Conservation (phyloP, 306 rosid species). For the Purshia tridentata region DNA sequence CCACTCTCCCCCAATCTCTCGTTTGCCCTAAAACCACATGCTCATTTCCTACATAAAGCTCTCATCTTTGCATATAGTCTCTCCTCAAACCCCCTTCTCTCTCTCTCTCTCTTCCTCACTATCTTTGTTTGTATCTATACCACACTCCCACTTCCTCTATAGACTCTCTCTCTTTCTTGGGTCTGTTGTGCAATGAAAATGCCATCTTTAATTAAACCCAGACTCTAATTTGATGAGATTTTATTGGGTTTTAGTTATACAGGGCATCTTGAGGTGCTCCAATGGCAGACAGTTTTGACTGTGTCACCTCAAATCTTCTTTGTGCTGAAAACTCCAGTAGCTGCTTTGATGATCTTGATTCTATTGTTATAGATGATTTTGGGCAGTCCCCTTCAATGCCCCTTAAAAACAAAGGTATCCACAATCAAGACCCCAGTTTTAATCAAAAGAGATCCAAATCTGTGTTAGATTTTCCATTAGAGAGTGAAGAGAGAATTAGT, state of each 20-base stretch:
- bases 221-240: conserved; percentile 42
- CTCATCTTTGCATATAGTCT: conserved; percentile 24
- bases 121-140: conserved; percentile 14
- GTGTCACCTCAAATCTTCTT: conserved; percentile 40
- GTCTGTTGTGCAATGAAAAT: conserved; percentile 19
- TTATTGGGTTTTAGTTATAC: conserved; percentile 24
- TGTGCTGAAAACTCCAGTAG: conserved; percentile 42
- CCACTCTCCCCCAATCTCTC: conserved; percentile 8
- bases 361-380: conserved; percentile 36
- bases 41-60: conserved; percentile 48
- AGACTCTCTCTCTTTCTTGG: conserved; percentile 23
- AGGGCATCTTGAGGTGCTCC: conserved; percentile 26
- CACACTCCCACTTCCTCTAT: conserved; percentile 8
- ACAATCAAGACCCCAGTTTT: conserved; percentile 27
- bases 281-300: conserved; percentile 57
- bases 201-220: conserved; percentile 35
- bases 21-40: conserved; percentile 53
- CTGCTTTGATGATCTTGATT: conserved; percentile 48
- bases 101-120: conserved; percentile 8
- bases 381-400: conserved; percentile 37
- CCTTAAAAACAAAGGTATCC: conserved; percentile 27
- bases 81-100: conserved; percentile 14
- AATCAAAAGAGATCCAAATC: conserved; percentile 35
- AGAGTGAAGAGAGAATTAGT: conserved; percentile 44
- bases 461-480: conserved; percentile 33